Base-by-base conservation (phyloP, 2,329 filamentous ascomycete species). In the Aspergillus niger region DNA sequence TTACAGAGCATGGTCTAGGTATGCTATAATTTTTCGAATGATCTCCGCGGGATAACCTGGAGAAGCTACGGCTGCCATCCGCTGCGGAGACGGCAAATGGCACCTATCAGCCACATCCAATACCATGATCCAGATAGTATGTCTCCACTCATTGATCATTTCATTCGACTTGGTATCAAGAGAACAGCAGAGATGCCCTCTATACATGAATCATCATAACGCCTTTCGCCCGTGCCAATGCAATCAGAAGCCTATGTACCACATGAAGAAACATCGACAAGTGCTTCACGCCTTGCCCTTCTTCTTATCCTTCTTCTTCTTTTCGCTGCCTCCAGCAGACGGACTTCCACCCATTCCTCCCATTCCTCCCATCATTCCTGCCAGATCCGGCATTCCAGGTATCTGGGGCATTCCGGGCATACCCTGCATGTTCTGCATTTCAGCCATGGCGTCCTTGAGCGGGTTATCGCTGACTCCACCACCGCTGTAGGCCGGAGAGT, bases 391-490 rank as follows among this genome's bases (percentile, higher is more conserved):
- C 77, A 85, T 81, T 36, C 69, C 70, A 1, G 73, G 74, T 54
- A 76, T 76, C 32, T 73, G 73, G 3, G 76, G 74, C 68, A 78
- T 73, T 4, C 78, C 77, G 5, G 77, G 76, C 69, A 80, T 74
- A 5, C 77, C 77, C 60, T 73, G 71, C 65, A 78, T 74, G 67
- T 80, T 81, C 65, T 84, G 82, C 91, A 98, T 96, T 80, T 96
- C 92, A 71, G 88, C 89, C 93, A 98, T 97, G 83, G 97, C 96
- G 68, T 97, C 93, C 81, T 95, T 92, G 72, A 98, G 88, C 63
- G 97, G 86, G 72, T 98, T 96, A 76, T 99, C 95, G 63, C 88
- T 93, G 10, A 98, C 91, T 38, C 95, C 95, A 10, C 95, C 95
- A 8, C 95, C 95, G 57, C 91, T 95, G 78, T 98, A 85, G 17